Conservation (phyloP, 2,329 filamentous ascomycete genomes). For the Teratosphaeria gauchensis region DNA sequence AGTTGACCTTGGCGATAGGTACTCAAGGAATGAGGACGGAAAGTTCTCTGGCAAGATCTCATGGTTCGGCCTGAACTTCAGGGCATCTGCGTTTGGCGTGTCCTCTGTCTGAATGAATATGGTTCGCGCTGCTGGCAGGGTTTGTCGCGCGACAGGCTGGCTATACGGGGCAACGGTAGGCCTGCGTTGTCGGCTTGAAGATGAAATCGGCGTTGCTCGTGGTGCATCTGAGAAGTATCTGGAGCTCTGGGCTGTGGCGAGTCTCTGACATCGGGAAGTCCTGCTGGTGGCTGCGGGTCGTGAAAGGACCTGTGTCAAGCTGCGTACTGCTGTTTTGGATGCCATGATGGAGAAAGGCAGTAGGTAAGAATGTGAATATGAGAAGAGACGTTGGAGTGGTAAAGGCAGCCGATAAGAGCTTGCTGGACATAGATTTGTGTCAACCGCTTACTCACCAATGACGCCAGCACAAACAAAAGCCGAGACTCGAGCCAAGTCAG, state of each 20-base stretch:
- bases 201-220: constrained; percentile 12
- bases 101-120: constrained; percentile 98
- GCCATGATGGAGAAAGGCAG: constrained; percentile 5
- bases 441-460: neutral
- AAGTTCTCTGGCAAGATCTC: constrained; percentile 68
- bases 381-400: neutral
- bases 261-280: constrained; percentile 8
- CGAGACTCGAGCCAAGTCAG: neutral
- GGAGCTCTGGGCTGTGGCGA: constrained; percentile 6
- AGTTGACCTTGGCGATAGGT: constrained; percentile 78
- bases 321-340: constrained; percentile 10
- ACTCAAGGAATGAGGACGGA: constrained; percentile 75
- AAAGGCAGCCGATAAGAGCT: neutral
- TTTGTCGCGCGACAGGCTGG: constrained; percentile 22
- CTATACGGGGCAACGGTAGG: constrained; percentile 14
- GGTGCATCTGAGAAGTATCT: constrained; percentile 13
- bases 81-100: constrained; percentile 84
- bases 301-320: constrained; percentile 9
- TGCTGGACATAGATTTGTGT: neutral
- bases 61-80: constrained; percentile 93
- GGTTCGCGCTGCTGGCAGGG: constrained; percentile 14
- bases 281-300: constrained; percentile 7
- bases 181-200: constrained; percentile 13
- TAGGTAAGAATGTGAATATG: no score
- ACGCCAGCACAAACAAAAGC: neutral